Base-by-base conservation (phyloP, 768 basidiomycete species). In the Phlebiopsis gigantea region DNA sequence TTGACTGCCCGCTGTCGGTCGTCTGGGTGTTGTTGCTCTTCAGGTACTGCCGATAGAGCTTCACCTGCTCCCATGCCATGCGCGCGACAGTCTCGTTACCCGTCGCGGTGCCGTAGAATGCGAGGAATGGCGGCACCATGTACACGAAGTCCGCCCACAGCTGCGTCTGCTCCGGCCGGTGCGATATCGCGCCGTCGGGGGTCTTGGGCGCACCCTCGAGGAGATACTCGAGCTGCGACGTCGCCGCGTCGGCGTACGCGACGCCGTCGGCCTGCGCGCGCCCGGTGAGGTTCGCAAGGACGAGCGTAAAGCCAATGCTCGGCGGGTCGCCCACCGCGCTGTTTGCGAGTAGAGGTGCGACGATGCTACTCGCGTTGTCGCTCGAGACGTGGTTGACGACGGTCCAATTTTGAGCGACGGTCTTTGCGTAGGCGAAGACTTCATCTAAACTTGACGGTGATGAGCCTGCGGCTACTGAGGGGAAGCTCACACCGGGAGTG, bases 81-180 rank as follows among this genome's bases (percentile, higher is more conserved):
- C 66, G 65, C 17, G 93, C 60, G 17, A 91, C 71, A 0, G 80
- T 78, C 28, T 74, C 65, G 66, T 93, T 88, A 22, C 68, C 61
- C 0, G 81, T 81, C 29, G 75, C 60, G 10, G 81, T 80, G 39
- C 88, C 93, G 66, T 91, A 92, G 69, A 91, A 93, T 0, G 92
- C 90, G 9, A 94, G 71, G 68, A 93, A 95, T 0, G 90, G 89
- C 1, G 91, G 91, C 0, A 86, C 87, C 91, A 92, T 92, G 67
- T 85, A 92, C 12, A 88, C 78, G 52, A 78, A 92, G 66, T 93
- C 90, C 52, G 81, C 81, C 87, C 89, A 92, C 10, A 90, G 76
- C 66, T 92, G 88, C 4, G 90, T 74, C 70, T 88, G 70, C 14
- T 78, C 74, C 39, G 75, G 71, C 0, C 90, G 79, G 66, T 95